phyloP scores from a whole-genome alignment of 257 asterid genomes.

The Ilex aquifolium region DNA sequence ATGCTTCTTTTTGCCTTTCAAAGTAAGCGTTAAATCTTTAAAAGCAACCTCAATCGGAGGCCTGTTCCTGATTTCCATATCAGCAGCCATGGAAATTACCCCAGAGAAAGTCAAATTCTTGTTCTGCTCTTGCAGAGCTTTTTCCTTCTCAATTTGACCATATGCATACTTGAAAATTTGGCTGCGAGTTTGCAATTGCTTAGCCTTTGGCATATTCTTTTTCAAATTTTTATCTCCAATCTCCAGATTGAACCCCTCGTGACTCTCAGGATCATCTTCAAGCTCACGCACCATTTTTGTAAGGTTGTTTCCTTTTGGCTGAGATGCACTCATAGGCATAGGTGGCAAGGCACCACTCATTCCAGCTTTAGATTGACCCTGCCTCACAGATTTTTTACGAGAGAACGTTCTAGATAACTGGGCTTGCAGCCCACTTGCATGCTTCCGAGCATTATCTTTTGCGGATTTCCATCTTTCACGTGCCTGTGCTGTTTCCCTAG shows the following conservation, averaged over 20 bases:
- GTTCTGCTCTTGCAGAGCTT: constrained; percentile 79
- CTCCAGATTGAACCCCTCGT: constrained; percentile 75
- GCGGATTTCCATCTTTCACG: constrained; percentile 90
- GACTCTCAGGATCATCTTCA: constrained; percentile 78
- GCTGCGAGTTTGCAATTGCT: constrained; percentile 82
- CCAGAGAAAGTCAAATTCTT: constrained; percentile 86
- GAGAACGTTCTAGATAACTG: constrained; percentile 81
- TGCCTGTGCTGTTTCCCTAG: constrained; percentile 83
- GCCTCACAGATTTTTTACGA: constrained; percentile 46
- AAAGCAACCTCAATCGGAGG: constrained; percentile 82
- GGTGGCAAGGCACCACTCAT: constrained; percentile 77
- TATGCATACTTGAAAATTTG: constrained; percentile 95
- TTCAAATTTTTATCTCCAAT: constrained; percentile 84
- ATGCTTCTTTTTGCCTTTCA: constrained; percentile 83
- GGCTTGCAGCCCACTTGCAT: constrained; percentile 56
- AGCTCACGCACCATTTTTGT: constrained; percentile 88
- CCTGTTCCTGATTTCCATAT: constrained; percentile 52
- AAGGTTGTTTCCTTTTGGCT: constrained; percentile 60
- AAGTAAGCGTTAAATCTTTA: constrained; percentile 79
- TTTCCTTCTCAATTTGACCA: constrained; percentile 90
- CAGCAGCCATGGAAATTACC: constrained; percentile 74
- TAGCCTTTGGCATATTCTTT: constrained; percentile 50
- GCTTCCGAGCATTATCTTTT: constrained; percentile 59
- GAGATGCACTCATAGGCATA: constrained; percentile 30
- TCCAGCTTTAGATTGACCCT: constrained; percentile 56